Base-by-base conservation (phyloP, 179 eudicot species). In the Vitellaria paradoxa region DNA sequence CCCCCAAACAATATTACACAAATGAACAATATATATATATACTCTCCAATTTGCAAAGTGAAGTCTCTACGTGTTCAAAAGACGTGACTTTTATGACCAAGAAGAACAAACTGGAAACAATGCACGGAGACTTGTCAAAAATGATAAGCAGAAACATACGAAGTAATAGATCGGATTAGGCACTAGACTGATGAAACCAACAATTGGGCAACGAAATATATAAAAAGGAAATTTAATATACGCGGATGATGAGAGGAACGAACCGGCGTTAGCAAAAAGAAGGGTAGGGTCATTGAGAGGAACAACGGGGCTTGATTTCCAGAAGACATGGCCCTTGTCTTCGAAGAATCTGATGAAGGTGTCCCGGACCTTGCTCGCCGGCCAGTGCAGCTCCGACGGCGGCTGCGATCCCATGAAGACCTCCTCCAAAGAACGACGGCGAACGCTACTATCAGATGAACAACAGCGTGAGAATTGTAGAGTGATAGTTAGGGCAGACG, bases 291-390 rank as follows among this genome's bases (percentile, higher is more conserved):
- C 99, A 84, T 94, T 92, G 59, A 78, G 80, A 74, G 99, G 99
- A 72, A 96, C 99, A 78, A 96, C 99, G 14, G 99, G 98, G 77
- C 98, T 92, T 0, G 99, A 96, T 80, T 80, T 87, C 96, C 97
- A 94, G 76, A 83, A 72, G 0, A 81, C 85, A 42, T 96, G 99
- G 1, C 9, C 67, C 65, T 89, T 93, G 15, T 64, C 86, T 78
- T 92, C 83, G 69, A 88, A 96, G 68, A 89, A 96, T 9, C 80
- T 72, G 69, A 92, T 30, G 65, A 80, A 96, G 9, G 93, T 89
- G 0, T 92, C 87, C 70, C 99, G 80, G 15, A 92, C 96, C 59
- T 56, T 78, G 11, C 3, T 81, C 1, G 98, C 96, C 52, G 98
- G 85, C 99, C 99, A 96, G 52, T 88, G 92, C n/a, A 77, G 21